phyloP scores from a whole-genome alignment of 2,329 filamentous ascomycete genomes.

The Tolypocladium pustulatum region DNA sequence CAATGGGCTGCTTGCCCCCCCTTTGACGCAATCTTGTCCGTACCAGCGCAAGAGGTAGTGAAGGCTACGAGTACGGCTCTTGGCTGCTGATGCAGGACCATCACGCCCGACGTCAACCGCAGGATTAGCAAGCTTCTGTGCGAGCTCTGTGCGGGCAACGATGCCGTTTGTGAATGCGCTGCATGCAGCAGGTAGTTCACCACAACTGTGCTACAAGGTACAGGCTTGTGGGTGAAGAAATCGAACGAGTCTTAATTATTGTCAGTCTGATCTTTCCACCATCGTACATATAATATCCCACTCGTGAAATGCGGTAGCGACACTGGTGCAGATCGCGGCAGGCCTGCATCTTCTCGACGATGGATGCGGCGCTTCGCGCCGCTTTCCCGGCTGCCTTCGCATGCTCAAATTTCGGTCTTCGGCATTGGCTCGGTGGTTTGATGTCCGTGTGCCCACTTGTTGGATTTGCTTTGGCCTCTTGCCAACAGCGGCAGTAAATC shows the following conservation, averaged over 20 bases:
- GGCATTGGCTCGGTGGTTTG: not conserved
- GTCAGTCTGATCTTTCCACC: not conserved
- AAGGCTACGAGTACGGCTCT: no score
- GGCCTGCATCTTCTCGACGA: not conserved
- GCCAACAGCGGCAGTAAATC: not conserved
- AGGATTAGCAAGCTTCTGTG: not conserved
- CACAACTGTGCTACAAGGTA: not conserved
- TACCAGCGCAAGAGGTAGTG: no score
- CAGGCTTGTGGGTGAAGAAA: not conserved
- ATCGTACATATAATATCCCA: not conserved
- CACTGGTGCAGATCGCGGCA: not conserved
- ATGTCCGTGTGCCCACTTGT: not conserved
- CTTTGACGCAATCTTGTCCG: not conserved
- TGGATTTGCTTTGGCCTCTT: not conserved
- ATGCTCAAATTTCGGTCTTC: not conserved
- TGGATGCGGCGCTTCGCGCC: not conserved
- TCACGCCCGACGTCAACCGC: not conserved
- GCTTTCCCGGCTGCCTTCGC: not conserved
- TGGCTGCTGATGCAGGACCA: not conserved
- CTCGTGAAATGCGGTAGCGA: not conserved
- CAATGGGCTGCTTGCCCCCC: not conserved
- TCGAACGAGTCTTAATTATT: not conserved
- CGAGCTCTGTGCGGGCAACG: no score
- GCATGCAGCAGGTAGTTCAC: not conserved
- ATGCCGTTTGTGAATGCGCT: not conserved